A percentile compares a stretch with the other conserved stretches of the same genome.
phyloP scores from a whole-genome alignment of 2,329 filamentous ascomycete species.

The Plenodomus biglobosus region DNA sequence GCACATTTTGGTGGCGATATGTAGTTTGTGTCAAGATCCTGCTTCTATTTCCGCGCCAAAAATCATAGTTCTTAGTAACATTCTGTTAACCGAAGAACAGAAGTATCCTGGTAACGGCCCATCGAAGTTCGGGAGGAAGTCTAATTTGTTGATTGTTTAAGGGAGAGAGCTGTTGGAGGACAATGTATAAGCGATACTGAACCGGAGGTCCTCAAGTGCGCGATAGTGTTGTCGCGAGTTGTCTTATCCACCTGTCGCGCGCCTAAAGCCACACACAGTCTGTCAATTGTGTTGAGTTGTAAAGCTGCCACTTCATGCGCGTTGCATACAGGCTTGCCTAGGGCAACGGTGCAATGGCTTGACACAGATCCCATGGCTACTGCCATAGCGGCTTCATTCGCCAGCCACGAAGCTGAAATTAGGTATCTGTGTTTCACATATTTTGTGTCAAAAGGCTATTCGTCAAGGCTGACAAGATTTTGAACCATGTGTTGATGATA shows the following conservation, averaged over 20 bases:
- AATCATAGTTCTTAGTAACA: neutral
- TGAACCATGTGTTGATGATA: constrained; percentile 15
- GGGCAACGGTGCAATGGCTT: constrained; percentile 13
- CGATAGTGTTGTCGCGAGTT: neutral
- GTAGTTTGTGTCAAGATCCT: too few species aligned
- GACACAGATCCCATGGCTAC: constrained; percentile 14
- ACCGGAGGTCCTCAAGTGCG: neutral
- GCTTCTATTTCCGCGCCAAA: too few species aligned
- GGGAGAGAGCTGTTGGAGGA: neutral
- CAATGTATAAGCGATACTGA: neutral
- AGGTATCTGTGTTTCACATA: constrained; percentile 5
- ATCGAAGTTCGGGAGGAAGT: too few species aligned
- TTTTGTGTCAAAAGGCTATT: constrained; percentile 7
- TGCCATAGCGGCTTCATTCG: constrained; percentile 12
- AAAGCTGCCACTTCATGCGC: neutral
- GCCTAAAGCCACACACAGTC: neutral
- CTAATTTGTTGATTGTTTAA: too few species aligned
- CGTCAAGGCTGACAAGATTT: constrained; percentile 14
- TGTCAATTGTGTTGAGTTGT: neutral
- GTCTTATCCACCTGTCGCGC: neutral
- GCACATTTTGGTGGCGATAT: too few species aligned
- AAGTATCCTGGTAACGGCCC: neutral
- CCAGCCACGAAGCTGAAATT: constrained; percentile 10
- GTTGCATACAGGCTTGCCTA: constrained; percentile 6
- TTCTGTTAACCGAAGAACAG: neutral